phyloP scores from a whole-genome alignment of 129 eudicot species.

The Tagetes erecta region DNA sequence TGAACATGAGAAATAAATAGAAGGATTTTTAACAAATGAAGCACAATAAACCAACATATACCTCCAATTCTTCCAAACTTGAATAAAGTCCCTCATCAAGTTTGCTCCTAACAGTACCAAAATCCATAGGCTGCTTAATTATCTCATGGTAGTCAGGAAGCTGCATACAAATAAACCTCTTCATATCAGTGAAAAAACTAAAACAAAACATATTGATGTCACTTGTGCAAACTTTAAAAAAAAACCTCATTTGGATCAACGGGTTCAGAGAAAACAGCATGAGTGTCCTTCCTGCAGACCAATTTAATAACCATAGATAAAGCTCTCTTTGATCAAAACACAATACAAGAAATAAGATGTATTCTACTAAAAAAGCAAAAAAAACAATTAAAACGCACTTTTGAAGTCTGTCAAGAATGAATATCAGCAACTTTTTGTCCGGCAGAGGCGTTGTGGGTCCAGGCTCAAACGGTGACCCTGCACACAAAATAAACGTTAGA shows the following conservation, averaged over 20 bases:
- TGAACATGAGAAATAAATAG: not conserved
- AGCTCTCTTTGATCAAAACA: conserved; percentile 9
- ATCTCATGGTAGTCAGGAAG: conserved; percentile 93
- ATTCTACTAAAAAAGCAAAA: conserved; percentile 30
- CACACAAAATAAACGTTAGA: conserved; percentile 40
- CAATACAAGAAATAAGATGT: conserved; percentile 25
- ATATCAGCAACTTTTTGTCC: conserved; percentile 82
- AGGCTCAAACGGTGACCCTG: conserved; percentile 74
- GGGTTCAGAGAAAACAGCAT: conserved; percentile 89
- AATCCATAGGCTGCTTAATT: conserved; percentile 89
- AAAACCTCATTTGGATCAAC: conserved; percentile 87
- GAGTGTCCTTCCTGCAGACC: conserved; percentile 87
- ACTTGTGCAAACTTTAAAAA: conserved; percentile 3
- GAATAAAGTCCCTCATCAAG: conserved; percentile 64
- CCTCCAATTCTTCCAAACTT: conserved; percentile 89
- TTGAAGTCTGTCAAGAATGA: conserved; percentile 97
- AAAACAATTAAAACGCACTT: conserved; percentile 52
- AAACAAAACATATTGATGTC: conserved; percentile 9
- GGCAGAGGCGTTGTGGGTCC: conserved; percentile 97
- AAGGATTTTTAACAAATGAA: conserved; percentile 6
- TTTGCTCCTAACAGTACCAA: conserved; percentile 79
- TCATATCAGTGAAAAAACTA: conserved; percentile 22
- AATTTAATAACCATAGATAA: not conserved
- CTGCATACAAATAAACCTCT: conserved; percentile 45
- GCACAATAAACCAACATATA: conserved; percentile 34